A percentile compares a stretch with the other conserved stretches of the same genome.
phyloP scores from a whole-genome alignment of 768 basidiomycete genomes.

The Leccinum boreale region DNA sequence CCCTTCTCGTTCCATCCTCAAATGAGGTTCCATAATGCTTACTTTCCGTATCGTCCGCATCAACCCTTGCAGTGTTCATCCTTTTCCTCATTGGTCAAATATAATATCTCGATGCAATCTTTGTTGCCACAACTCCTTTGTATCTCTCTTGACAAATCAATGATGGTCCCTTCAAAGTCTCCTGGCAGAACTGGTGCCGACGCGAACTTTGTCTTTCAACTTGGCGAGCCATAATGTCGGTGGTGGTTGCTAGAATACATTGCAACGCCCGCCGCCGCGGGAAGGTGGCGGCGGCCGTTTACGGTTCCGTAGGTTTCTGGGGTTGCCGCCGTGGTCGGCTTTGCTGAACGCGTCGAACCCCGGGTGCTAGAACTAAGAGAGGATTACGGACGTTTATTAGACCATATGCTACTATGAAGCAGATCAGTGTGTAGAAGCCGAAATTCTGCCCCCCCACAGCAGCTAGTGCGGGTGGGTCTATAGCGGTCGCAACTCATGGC shows the following conservation, averaged over 20 bases:
- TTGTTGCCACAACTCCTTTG: background rate
- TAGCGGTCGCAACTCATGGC: background rate
- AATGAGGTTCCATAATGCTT: conserved; percentile 16
- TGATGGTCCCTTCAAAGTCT: background rate
- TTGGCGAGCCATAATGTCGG: background rate
- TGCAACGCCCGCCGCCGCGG: background rate
- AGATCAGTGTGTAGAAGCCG: background rate
- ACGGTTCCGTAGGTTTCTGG: background rate
- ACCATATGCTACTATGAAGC: background rate
- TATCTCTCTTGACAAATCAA: background rate
- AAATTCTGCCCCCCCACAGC: background rate
- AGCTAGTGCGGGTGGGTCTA: background rate
- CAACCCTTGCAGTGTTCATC: conserved; percentile 7
- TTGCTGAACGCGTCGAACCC: background rate
- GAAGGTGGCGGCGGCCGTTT: background rate
- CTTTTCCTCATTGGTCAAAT: background rate
- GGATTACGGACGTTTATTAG: background rate
- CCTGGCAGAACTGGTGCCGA: background rate
- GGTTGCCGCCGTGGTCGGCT: background rate
- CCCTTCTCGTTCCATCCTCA: conserved; percentile 15
- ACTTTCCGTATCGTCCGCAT: conserved; percentile 4
- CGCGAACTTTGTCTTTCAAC: background rate
- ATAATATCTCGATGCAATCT: background rate
- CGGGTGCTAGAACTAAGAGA: background rate
- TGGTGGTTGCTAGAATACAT: background rate